Evolutionary conservation across 805 yeast species (phyloP), one percentile per base, ranked within the genome.

Genomic region (Candida xyloterini): DNA sequence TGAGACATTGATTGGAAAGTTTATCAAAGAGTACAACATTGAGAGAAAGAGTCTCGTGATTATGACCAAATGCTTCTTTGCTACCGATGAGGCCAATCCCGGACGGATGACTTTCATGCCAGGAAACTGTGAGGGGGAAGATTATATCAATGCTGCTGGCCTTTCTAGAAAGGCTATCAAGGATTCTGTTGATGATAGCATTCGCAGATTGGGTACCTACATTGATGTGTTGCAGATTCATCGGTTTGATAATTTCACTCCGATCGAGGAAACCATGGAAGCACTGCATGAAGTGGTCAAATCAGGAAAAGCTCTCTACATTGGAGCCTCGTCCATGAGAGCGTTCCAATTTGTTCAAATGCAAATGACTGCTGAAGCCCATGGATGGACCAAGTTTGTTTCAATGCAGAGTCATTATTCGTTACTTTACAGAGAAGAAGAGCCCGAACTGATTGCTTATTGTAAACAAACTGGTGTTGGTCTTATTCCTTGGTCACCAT

Each of bases 291-390:
- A 71, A 43, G 67, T 74, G 15, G 73, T 76, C 23, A 63, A 65
- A 29, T 43, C 52, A 28, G 81, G 81, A n/a, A 52, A 62, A 21
- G 68, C 66, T 4, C 61, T 81, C 30, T 79, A 79, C 56, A 67
- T 79, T 41, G 84, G 85, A 15, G 83, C 84, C 1, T 78, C 83
- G 1, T 59, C 79, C 1, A 78, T 79, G 84, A 63, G 66, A 47
- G 73, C 79, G 2, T 57, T 62, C 21, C 78, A 79, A 51, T 78
- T 79, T 51, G 76, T 69, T 4, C 68, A 67, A 47, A 53, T 77
- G 54, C 86, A 80, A 51, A 62, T 57, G 44, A 59, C 70, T 40
- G 85, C 87, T 3, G 83, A 80, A 40, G 65, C 65, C 51, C 47
- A 72, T 48, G 73, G 72, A 25, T 79, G 81, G 80, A 63, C 65